Conservation (phyloP, 495 filamentous ascomycete species). For the Rostrohypoxylon terebratum region DNA sequence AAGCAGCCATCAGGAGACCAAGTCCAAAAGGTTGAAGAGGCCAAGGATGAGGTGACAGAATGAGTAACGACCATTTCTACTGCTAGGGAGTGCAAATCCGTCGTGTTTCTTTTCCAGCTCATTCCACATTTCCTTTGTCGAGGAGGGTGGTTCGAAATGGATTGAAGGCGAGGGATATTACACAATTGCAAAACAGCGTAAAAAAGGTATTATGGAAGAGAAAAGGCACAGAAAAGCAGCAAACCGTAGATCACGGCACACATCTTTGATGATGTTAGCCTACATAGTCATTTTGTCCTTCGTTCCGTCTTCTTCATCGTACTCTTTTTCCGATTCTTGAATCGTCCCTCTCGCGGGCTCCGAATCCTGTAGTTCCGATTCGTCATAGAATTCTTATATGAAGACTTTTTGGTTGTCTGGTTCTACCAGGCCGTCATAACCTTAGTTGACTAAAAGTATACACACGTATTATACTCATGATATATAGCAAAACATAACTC, state of each 20-base stretch:
- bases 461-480: slow-evolving; percentile 16
- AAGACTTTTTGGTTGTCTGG: slow-evolving; percentile 17
- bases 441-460: slow-evolving; percentile 3
- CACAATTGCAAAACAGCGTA: slow-evolving; percentile 9
- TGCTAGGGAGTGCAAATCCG: slow-evolving; percentile 16
- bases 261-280: slow-evolving; percentile 5
- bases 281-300: slow-evolving; percentile 23
- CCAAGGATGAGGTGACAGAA: slow-evolving; percentile 43
- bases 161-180: slow-evolving; percentile 22
- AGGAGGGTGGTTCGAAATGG: slow-evolving; percentile 35
- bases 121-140: slow-evolving; percentile 36
- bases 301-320: slow-evolving; percentile 5
- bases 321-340: slow-evolving; percentile 10
- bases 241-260: slow-evolving; percentile 30
- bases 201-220: neutral
- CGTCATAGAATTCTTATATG: slow-evolving; percentile 16
- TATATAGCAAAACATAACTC: neutral
- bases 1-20: slow-evolving; percentile 49
- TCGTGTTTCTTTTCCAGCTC: slow-evolving; percentile 37
- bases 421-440: neutral
- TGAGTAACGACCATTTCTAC: slow-evolving; percentile 24
- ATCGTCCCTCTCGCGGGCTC: neutral
- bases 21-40: slow-evolving; percentile 52
- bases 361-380: slow-evolving; percentile 28
- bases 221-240: slow-evolving; percentile 26